These are phyloP conservation scores for Forsythia viridissima DNA, from an alignment of 257 asterid genomes.

Conservation along the genomic window DNA sequence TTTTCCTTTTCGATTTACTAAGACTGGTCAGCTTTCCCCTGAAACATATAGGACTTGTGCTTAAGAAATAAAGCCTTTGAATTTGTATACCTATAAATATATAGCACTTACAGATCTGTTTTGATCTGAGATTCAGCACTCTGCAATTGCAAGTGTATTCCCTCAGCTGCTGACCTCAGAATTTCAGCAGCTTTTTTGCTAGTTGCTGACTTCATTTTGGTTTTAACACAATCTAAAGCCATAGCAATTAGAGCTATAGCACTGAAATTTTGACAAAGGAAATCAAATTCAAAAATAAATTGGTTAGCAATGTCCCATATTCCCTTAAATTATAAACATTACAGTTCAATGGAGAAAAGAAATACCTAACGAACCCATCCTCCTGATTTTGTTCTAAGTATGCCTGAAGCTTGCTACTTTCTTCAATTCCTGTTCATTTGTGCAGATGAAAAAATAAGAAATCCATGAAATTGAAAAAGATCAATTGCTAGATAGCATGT, in stretches of 20 bases:
- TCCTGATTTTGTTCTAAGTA: constrained; percentile 51
- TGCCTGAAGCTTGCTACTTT: constrained; percentile 37
- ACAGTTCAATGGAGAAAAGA: constrained; percentile 26
- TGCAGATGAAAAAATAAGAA: constrained; percentile 23
- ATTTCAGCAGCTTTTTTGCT: constrained; percentile 70
- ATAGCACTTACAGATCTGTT: constrained; percentile 61
- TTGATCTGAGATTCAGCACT: constrained; percentile 74
- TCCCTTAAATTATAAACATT: constrained; percentile 19
- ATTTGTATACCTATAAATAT: constrained; percentile 18
- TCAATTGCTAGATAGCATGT: constrained; percentile 14
- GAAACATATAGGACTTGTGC: constrained; percentile 38
- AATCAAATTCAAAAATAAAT: constrained; percentile 10
- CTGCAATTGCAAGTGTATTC: constrained; percentile 54
- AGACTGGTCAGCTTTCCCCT: constrained; percentile 66
- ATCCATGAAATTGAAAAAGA: constrained; percentile 14
- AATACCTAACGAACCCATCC: constrained; percentile 71
- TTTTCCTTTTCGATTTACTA: constrained; percentile 59
- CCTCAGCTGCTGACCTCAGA: constrained; percentile 66
- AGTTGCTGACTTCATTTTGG: constrained; percentile 65
- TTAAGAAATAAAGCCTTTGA: constrained; percentile 25
- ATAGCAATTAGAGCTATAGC: constrained; percentile 60
- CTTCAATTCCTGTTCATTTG: constrained; percentile 50
- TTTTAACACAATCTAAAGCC: constrained; percentile 68
- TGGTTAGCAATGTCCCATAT: constrained; percentile 2
- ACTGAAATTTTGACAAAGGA: constrained; percentile 47